These are phyloP conservation scores for Diutina rugosa DNA, from an alignment of 1,139 yeast species.

Conservation along the genomic window DNA sequence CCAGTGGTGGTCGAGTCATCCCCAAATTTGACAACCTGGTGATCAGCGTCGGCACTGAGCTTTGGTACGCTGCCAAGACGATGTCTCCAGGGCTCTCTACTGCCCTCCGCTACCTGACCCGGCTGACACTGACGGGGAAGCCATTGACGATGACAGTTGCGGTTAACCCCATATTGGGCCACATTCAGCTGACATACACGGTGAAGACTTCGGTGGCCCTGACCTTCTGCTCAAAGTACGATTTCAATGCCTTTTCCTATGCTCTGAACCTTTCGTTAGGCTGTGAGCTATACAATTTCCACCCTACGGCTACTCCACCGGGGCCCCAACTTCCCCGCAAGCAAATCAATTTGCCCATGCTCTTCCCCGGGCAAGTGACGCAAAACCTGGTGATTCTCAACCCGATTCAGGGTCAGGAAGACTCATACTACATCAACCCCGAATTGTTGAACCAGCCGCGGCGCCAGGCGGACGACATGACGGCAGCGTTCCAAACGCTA, in stretches of 20 bases:
- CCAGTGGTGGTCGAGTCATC: slow-evolving; percentile 8
- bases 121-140: slow-evolving; percentile 75
- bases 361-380: slow-evolving; percentile 2
- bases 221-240: slow-evolving; percentile 76
- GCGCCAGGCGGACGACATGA: slow-evolving; percentile 24
- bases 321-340: not conserved
- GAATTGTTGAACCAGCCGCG: not conserved
- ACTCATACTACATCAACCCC: slow-evolving; percentile 6
- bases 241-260: slow-evolving; percentile 83
- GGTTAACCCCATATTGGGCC: slow-evolving; percentile 84
- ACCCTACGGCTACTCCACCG: slow-evolving; percentile 5
- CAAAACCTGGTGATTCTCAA: slow-evolving; percentile 6
- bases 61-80: slow-evolving; percentile 71
- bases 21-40: slow-evolving; percentile 31
- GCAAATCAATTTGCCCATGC: not conserved
- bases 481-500: slow-evolving; percentile 39
- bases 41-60: slow-evolving; percentile 69
- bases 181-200: slow-evolving; percentile 77
- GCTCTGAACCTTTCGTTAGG: slow-evolving; percentile 82
- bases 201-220: slow-evolving; percentile 68
- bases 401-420: slow-evolving; percentile 15
- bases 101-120: slow-evolving; percentile 74
- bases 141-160: slow-evolving; percentile 85
- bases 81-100: slow-evolving; percentile 82
- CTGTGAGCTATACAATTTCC: slow-evolving; percentile 59